A percentile compares a stretch with the other conserved stretches of the same genome.
Evolutionary conservation across 176 grass and related monocot genomes (phyloP).

Genomic region (Ampelocalamus luodianensis): DNA sequence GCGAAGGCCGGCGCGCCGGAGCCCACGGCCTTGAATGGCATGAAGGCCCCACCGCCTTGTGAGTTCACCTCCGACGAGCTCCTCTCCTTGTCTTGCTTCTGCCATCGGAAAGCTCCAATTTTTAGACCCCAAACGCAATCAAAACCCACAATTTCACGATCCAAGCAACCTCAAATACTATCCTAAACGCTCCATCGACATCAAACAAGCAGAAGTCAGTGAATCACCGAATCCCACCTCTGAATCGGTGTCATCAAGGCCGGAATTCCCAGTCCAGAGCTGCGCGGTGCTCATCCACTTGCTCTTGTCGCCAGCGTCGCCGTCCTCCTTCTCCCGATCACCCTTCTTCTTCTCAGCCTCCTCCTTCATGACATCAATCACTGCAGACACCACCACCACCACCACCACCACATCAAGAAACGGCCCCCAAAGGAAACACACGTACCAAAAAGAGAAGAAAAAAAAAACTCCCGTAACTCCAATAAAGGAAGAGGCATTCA

Average conservation of each 20-base stretch:
- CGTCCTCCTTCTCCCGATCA: conserved; percentile 43
- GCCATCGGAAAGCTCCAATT: background rate
- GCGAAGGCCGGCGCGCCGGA: conserved; percentile 41
- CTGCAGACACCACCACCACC: conserved; percentile 45
- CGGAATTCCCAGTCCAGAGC: conserved; percentile 71
- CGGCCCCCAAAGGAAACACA: conserved; percentile 7
- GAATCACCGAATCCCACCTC: conserved; percentile 33
- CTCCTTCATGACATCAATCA: conserved; percentile 79
- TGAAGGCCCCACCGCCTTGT: conserved; percentile 13
- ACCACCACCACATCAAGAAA: conserved; percentile 35
- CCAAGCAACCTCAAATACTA: background rate
- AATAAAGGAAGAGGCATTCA: background rate
- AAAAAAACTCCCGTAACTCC: background rate
- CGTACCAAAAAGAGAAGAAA: background rate
- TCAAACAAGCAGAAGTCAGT: background rate
- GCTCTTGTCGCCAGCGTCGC: conserved; percentile 64
- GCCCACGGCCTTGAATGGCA: conserved; percentile 54
- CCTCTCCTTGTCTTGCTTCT: conserved; percentile 46
- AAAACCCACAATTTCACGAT: background rate
- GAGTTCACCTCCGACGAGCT: conserved; percentile 34
- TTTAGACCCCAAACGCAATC: conserved; percentile 29
- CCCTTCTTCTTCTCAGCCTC: conserved; percentile 54
- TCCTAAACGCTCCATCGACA: background rate
- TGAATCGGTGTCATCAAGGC: conserved; percentile 28
- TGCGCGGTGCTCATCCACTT: conserved; percentile 96